These are phyloP conservation scores for Mortierella sp. DNA, from an alignment of 371 early-diverging fungal species.

Conservation along the genomic window DNA sequence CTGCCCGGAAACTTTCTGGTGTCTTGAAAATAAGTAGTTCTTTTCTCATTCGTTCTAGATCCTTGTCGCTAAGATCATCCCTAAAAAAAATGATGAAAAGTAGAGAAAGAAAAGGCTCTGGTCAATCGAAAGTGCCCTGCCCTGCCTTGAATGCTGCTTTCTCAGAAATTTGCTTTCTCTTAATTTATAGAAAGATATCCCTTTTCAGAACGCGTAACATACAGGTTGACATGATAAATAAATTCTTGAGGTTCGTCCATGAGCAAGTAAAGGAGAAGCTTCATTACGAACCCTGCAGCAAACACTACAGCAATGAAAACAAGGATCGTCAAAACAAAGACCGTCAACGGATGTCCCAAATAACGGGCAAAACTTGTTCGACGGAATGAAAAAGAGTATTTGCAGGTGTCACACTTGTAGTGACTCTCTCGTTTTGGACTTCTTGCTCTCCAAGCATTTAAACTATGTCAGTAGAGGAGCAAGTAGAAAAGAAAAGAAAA, in stretches of 20 bases:
- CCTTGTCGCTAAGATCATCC: constrained; percentile 26
- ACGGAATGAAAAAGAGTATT: constrained; percentile 45
- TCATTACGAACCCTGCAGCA: constrained; percentile 51
- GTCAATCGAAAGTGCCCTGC: too few species aligned
- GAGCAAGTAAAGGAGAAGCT: constrained; percentile 34
- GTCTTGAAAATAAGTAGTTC: constrained; percentile 35
- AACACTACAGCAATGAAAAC: constrained; percentile 34
- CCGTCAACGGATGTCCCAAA: constrained; percentile 45
- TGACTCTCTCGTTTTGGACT: constrained; percentile 46
- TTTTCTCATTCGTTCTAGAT: constrained; percentile 19
- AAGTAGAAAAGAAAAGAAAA: not conserved
- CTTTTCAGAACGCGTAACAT: constrained; percentile 7
- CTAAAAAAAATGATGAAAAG: constrained; percentile 3
- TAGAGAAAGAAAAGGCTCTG: not conserved
- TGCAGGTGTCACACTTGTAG: constrained; percentile 53
- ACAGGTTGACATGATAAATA: constrained; percentile 43
- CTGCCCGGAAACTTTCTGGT: constrained; percentile 46
- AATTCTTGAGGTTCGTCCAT: constrained; percentile 47
- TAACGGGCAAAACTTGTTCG: constrained; percentile 50
- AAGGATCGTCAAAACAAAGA: constrained; percentile 39
- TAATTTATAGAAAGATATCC: too few species aligned
- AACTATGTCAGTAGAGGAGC: constrained; percentile 1
- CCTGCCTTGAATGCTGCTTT: too few species aligned
- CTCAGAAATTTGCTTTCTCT: too few species aligned
- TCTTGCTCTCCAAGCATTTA: constrained; percentile 47